Base-by-base conservation (phyloP, 495 filamentous ascomycete species). In the Lophium mytilinum region DNA sequence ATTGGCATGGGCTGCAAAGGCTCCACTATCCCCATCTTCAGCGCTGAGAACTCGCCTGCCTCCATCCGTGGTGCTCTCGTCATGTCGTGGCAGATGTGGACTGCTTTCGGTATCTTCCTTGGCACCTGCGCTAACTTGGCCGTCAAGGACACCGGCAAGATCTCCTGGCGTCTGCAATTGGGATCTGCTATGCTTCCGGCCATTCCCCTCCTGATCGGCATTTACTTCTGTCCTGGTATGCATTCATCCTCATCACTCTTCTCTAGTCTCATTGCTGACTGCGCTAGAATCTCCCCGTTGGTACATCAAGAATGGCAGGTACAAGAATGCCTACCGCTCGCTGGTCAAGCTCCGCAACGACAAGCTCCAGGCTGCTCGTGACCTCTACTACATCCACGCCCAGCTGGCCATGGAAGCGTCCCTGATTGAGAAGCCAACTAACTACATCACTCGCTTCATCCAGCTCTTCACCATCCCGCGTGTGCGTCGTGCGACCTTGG, bases 11-110 rank as follows among this genome's bases (percentile, higher is more conserved):
- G 83, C 9, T 60, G 77, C 21, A 83, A 84, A 50, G 80, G 76
- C 11, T 77, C 78, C 1, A 63, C 56, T 37, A 43, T 66, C 17
- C 30, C 88, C 8, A 80, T 94, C 24, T 91, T 80, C 63, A 82
- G 86, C 3, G 88, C 87, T 3, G 89, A 94, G 63, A 89, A 85
- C 67, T 75, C 79, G 10, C 89, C 89, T 0, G 83, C 89, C 14
- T 67, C 73, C 18, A 85, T 94, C 52, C 78, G 89, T 61, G 89
- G 89, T 46, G 86, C 80, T 8, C 70, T 94, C n/a, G 85, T 88
- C 37, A 92, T 94, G 88, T 79, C 74, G 14, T 92, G 87, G 88
- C 88, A 94, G 62, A 74, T 90, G 68, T 90, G 87, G 87, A 89
- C 86, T 8, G 88, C 87, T 1, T 90, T 90, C 57, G 50, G 42